A percentile compares a stretch with the other conserved stretches of the same genome.
Evolutionary conservation across 2,329 filamentous ascomycete species (phyloP).

Genomic region (Botrytis porri): DNA sequence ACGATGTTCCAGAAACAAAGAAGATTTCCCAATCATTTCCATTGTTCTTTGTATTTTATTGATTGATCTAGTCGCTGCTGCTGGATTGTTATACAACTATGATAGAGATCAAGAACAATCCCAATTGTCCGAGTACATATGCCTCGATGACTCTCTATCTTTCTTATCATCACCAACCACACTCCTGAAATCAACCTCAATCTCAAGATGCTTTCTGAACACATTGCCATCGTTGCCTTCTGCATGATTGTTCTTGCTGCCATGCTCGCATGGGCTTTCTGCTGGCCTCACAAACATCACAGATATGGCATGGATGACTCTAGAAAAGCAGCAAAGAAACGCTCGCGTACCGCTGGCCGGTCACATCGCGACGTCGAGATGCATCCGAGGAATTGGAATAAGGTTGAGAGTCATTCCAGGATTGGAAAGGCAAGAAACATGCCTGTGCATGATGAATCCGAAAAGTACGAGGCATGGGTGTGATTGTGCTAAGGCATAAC

Average conservation of each 20-base stretch:
- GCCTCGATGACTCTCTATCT: background rate
- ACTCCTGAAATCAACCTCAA: background rate
- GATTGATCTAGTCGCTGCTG: background rate
- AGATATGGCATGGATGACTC: background rate
- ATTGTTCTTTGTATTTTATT: background rate
- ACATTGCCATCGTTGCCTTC: conserved; percentile 2
- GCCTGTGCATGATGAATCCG: background rate
- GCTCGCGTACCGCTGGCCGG: conserved; percentile 11
- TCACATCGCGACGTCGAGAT: conserved; percentile 11
- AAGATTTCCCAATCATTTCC: background rate
- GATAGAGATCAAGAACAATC: background rate
- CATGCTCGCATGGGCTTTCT: conserved; percentile 16
- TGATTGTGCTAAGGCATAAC: conserved; percentile 7
- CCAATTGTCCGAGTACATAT: conserved; percentile 1
- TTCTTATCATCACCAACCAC: background rate
- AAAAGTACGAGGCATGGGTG: background rate
- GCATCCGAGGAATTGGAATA: conserved; percentile 7
- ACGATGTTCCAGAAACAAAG: background rate
- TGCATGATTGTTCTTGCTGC: background rate
- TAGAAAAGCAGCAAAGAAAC: background rate
- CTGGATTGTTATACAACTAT: background rate
- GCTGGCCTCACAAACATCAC: background rate
- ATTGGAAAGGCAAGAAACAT: background rate
- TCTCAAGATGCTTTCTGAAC: background rate
- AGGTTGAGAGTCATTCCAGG: background rate